A percentile compares a stretch with the other conserved stretches of the same genome.
These are phyloP conservation scores for Kluyveromyces wickerhamii DNA, from an alignment of 805 yeast genomes.

Conservation along the genomic window DNA sequence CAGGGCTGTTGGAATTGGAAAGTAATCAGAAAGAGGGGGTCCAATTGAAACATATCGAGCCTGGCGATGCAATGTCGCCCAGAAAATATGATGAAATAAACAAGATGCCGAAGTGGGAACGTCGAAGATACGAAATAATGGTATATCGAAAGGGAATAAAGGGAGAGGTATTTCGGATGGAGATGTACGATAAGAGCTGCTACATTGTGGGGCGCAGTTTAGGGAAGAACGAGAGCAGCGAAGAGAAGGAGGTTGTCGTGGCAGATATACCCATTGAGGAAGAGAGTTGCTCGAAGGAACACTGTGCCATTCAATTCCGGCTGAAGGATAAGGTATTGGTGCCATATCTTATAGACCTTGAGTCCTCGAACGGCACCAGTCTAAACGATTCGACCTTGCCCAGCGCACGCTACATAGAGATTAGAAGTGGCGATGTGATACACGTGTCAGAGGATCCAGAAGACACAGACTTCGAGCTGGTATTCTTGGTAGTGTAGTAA, in stretches of 20 bases:
- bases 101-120: constrained; percentile 15
- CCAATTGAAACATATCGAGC: constrained; percentile 34
- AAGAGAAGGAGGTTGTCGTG: constrained; percentile 17
- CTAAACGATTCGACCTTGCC: constrained; percentile 36
- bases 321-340: constrained; percentile 13
- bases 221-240: constrained; percentile 5
- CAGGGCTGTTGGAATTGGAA: constrained; percentile 38
- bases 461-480: constrained; percentile 25
- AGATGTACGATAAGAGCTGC: constrained; percentile 22
- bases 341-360: constrained; percentile 40
- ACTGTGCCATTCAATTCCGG: constrained; percentile 42
- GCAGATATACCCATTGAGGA: constrained; percentile 33
- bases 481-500: constrained; percentile 17
- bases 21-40: constrained; percentile 30
- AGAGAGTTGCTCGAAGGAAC: constrained; percentile 38
- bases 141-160: constrained; percentile 26
- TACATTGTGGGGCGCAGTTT: constrained; percentile 33
- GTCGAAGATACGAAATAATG: constrained; percentile 22
- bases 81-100: constrained; percentile 12
- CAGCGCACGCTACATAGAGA: constrained; percentile 35
- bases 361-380: constrained; percentile 40
- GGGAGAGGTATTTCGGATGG: constrained; percentile 15
- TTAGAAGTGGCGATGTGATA: constrained; percentile 35
- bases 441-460: constrained; percentile 31
- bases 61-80: constrained; percentile 28